phyloP scores from a whole-genome alignment of 225 moss, liverwort and hornwort genomes.

The Bryum argenteum region DNA sequence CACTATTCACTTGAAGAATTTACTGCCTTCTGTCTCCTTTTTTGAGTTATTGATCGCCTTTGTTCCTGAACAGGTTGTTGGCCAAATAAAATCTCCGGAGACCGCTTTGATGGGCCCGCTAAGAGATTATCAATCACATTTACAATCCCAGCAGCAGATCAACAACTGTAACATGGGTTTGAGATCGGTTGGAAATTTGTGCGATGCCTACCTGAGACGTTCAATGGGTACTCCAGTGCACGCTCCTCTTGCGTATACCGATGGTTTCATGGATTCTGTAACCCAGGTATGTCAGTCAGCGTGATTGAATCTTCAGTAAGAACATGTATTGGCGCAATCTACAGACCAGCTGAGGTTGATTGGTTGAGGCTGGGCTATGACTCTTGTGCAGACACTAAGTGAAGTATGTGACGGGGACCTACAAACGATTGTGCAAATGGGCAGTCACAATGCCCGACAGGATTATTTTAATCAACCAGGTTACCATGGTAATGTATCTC shows the following conservation, averaged over 20 bases:
- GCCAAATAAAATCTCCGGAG: conserved; percentile 38
- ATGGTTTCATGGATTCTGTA: conserved; percentile 38
- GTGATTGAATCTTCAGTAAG: not conserved
- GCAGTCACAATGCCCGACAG: conserved; percentile 45
- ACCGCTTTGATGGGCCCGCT: conserved; percentile 39
- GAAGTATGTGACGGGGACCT: conserved; percentile 69
- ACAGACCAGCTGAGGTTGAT: not conserved
- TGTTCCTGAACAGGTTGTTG: conserved; percentile 22
- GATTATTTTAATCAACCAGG: conserved; percentile 33
- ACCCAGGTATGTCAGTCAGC: conserved; percentile 31
- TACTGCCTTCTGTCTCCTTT: not conserved
- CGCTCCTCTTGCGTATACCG: conserved; percentile 18
- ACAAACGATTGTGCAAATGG: conserved; percentile 81
- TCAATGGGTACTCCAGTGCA: conserved; percentile 26
- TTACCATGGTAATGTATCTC: conserved; percentile 32
- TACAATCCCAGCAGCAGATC: conserved; percentile 37
- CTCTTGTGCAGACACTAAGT: conserved; percentile 43
- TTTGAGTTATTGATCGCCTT: not conserved
- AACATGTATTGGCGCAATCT: not conserved
- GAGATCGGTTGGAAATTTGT: conserved; percentile 37
- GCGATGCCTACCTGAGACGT: conserved; percentile 35
- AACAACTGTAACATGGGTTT: conserved; percentile 40
- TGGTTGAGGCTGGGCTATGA: conserved; percentile 5
- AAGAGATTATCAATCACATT: conserved; percentile 34
- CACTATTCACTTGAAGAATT: not conserved